Conservation (phyloP, 768 basidiomycete species). For the Tulasnella sp. region DNA sequence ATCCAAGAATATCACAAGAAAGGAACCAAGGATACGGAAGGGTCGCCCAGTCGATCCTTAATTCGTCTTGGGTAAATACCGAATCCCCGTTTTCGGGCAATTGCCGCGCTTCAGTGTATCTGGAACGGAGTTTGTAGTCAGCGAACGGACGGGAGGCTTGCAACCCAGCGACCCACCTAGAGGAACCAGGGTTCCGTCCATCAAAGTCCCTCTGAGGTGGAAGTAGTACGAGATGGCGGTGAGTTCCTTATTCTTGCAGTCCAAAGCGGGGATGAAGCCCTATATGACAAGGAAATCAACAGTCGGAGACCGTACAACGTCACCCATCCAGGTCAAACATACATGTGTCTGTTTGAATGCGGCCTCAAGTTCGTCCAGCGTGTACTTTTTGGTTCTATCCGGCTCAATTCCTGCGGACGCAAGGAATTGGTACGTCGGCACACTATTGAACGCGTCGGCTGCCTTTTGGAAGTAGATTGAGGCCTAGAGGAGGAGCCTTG, state of each 20-base stretch:
- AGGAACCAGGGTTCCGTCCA: conserved; percentile 47
- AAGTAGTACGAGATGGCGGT: conserved; percentile 58
- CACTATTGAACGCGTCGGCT: neutral
- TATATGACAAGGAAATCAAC: conserved; percentile 28
- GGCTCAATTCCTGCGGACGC: neutral
- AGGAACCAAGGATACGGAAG: neutral
- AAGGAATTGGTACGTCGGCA: neutral
- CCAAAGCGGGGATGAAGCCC: conserved; percentile 49
- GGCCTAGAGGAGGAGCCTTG: neutral
- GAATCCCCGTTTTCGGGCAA: neutral
- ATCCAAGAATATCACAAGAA: neutral
- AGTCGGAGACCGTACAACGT: too few species aligned
- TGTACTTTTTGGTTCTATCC: neutral
- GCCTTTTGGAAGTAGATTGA: neutral
- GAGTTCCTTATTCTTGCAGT: conserved; percentile 42
- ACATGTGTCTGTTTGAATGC: neutral
- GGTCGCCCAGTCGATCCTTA: neutral
- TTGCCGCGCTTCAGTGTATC: neutral
- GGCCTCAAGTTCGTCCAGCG: neutral
- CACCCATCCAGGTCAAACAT: neutral
- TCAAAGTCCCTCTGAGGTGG: conserved; percentile 43
- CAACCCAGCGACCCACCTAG: neutral
- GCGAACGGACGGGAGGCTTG: neutral
- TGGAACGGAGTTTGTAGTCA: neutral
- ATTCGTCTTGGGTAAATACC: neutral